phyloP scores from a whole-genome alignment of 176 grass and related monocot species.

The Melocanna baccifera region DNA sequence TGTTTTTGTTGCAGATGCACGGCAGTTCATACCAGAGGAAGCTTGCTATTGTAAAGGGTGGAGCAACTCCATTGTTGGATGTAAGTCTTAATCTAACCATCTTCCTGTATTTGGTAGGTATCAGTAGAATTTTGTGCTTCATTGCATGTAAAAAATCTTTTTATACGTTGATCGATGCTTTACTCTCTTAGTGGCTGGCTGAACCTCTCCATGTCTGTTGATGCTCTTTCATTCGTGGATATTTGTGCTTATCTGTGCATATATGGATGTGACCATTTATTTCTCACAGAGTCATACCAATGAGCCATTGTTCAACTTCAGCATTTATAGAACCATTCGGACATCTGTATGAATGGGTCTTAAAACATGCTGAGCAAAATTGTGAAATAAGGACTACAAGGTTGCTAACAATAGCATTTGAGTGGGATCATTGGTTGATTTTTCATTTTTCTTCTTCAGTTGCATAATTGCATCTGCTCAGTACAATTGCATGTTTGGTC shows the following conservation, averaged over 20 bases:
- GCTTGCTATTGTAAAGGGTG: constrained; percentile 74
- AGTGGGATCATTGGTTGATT: not conserved
- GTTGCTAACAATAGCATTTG: not conserved
- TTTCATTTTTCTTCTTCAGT: constrained; percentile 4
- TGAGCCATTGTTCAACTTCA: not conserved
- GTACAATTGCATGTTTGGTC: not conserved
- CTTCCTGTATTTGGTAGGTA: not conserved
- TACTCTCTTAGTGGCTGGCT: not conserved
- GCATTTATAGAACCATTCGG: not conserved
- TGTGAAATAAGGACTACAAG: not conserved
- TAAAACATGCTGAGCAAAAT: not conserved
- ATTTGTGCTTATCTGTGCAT: not conserved
- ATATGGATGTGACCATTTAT: not conserved
- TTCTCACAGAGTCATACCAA: not conserved
- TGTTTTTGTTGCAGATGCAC: constrained; percentile 72
- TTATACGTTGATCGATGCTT: not conserved
- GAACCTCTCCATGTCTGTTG: not conserved
- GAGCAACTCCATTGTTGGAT: constrained; percentile 44
- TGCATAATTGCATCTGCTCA: not conserved
- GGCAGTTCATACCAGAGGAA: constrained; percentile 97
- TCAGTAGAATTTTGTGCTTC: not conserved
- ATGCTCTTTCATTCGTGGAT: not conserved
- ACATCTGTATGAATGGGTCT: not conserved
- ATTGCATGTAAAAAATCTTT: not conserved
- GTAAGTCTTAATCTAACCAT: constrained; percentile 44